These are phyloP conservation scores for Trypethelium eluteriae DNA, from an alignment of 495 filamentous ascomycete species.

Conservation along the genomic window DNA sequence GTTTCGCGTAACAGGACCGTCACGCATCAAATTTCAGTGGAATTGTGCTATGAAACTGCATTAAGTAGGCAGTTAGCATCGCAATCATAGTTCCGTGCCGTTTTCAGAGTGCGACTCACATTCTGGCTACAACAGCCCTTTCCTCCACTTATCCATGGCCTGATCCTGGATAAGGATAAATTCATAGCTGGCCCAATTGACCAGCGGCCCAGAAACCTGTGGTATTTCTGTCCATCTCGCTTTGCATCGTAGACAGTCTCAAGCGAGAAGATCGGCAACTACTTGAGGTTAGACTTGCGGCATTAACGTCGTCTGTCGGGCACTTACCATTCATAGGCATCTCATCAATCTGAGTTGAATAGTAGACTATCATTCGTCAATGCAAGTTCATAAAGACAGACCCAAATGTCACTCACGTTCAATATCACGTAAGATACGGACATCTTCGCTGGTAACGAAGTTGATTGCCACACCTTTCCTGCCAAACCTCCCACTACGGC, in stretches of 20 bases:
- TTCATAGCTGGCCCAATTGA: not conserved
- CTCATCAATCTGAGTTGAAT: slow-evolving; percentile 98
- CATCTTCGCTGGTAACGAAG: slow-evolving; percentile 96
- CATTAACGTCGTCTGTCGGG: not conserved
- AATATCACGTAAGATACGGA: slow-evolving; percentile 94
- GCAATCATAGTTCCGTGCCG: not conserved
- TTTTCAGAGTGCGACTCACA: not conserved
- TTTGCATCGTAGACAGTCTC: not conserved
- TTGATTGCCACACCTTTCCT: slow-evolving; percentile 99
- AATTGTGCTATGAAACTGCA: slow-evolving; percentile 6
- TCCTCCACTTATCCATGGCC: not conserved
- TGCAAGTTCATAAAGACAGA: not conserved
- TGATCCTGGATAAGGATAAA: not conserved
- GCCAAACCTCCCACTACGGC: slow-evolving; percentile 90
- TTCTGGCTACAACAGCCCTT: slow-evolving; percentile 7
- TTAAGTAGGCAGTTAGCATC: not conserved
- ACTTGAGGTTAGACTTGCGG: not conserved
- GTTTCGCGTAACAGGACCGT: not conserved
- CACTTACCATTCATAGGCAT: slow-evolving; percentile 88
- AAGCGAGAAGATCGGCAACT: slow-evolving; percentile 7
- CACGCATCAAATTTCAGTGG: not conserved
- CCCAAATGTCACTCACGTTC: slow-evolving; percentile 56
- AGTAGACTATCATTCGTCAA: slow-evolving; percentile 60
- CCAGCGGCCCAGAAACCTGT: not conserved
- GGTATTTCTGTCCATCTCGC: not conserved